These are phyloP conservation scores for Yamadazyma sp. DNA, from an alignment of 805 yeast genomes.

Conservation along the genomic window DNA sequence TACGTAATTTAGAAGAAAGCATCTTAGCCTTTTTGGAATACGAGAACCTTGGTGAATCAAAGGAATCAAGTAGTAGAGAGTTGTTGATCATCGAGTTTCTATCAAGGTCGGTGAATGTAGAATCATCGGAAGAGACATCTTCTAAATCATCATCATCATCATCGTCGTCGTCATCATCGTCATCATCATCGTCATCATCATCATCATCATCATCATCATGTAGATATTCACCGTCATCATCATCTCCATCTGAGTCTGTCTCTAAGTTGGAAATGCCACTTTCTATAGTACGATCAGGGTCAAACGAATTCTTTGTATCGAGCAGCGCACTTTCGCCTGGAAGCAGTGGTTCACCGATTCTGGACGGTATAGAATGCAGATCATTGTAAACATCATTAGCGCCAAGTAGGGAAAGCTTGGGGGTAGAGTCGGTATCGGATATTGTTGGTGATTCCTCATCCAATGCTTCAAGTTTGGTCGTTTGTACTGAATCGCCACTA, in stretches of 20 bases:
- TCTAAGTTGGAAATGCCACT: slow-evolving; percentile 10
- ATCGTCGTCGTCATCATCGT: slow-evolving; percentile 26
- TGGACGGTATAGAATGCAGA: not conserved
- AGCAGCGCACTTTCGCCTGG: not conserved
- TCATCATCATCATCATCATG: slow-evolving; percentile 14
- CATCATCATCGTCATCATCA: slow-evolving; percentile 23
- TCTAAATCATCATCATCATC: slow-evolving; percentile 29
- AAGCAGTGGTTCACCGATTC: not conserved
- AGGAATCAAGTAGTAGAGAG: slow-evolving; percentile 26
- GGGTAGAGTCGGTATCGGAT: slow-evolving; percentile 4
- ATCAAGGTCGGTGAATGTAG: slow-evolving; percentile 46
- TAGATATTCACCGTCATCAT: slow-evolving; percentile 20
- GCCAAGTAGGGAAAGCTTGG: slow-evolving; percentile 3
- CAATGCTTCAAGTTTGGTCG: slow-evolving; percentile 11
- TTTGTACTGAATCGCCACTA: slow-evolving; percentile 16
- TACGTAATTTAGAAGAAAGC: slow-evolving; percentile 10
- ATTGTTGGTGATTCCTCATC: slow-evolving; percentile 6
- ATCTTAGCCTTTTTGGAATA: slow-evolving; percentile 10
- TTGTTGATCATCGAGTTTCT: slow-evolving; percentile 35
- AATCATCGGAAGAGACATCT: slow-evolving; percentile 34
- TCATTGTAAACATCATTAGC: not conserved
- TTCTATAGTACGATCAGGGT: slow-evolving; percentile 13
- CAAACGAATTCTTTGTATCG: slow-evolving; percentile 4
- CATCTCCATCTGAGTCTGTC: slow-evolving; percentile 19
- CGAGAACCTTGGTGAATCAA: slow-evolving; percentile 11